Evolutionary conservation across 371 early-diverging fungal genomes (phyloP), one percentile per base, ranked within the genome.

Genomic region (Coemansia sp.): DNA sequence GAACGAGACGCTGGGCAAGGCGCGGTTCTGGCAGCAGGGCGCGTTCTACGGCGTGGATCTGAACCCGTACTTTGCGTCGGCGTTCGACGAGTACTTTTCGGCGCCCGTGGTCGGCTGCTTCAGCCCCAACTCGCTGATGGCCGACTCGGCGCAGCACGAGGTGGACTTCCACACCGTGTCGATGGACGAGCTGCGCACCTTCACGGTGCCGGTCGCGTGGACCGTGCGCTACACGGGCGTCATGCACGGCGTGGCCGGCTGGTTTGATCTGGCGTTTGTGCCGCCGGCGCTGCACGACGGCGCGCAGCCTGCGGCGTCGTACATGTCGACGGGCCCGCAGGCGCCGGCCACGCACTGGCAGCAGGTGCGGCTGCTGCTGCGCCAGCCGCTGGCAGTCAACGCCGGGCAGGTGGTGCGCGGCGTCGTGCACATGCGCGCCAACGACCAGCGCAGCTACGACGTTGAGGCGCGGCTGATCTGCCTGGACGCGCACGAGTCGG

Each of bases 271-370:
- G 41, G 80, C 84, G 16, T 93, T 98, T 74, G 76, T 62, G n/a
- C 70, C 70, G 30, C 68, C 49, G 35, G 38, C 42, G 68, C 79
- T 36, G 73, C 82, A 10, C 56, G 79, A 30, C 4, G 85, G 63
- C 5, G 43, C 31, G 81, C 83, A 38, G 80, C 83, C 75, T 13
- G 43, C 34, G 14, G 50, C 71, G 9, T 57, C 65, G 51, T 70
- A 62, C 34, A 65, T 98, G 86, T 89, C 92, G 2, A 96, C 97
- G 2, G 84, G 87, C 0, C 97, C 96, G 4, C 67, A 81, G 16
- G 87, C 92, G 5, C 92, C 93, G 34, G 85, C 88, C 26, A 98
- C 99, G 1, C 99, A 98, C 74, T 98, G 99, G 99, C 96, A 98
- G 65, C 97, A 98, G 81, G 92, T 95, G 1, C 89, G 99, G 3